Evolutionary conservation across 169 alveolate genomes (phyloP), one percentile per base, ranked within the genome.

Genomic region (Plasmodium chabaudi): DNA sequence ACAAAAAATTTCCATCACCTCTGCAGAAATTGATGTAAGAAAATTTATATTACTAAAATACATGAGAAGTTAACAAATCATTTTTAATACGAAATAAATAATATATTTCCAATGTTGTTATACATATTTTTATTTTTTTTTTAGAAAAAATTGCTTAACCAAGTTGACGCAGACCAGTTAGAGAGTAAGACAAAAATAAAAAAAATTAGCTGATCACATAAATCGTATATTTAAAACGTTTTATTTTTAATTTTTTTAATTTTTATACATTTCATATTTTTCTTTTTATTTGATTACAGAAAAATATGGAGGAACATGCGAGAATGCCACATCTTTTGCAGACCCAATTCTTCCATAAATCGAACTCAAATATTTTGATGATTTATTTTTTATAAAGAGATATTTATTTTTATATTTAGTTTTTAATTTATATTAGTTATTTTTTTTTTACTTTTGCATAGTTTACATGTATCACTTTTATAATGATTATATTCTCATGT

Each of bases 221-320:
- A 10, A 9, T 19, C 17, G 12, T 23, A 9, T 9, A 12, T 57
- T 57, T n/a, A 15, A n/a, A n/a, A 57, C 27, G 10, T 10, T 4
- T 0, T 39, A n/a, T 27, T 67, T 27, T 70, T 13, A n/a, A n/a
- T 55, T 10, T n/a, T 13, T 53, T 13, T 60, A 12, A 44, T 59
- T 39, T 39, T 6, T 42, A 21, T 47, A 25, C 55, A 25, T n/a
- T 13, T 23, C 2, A 61, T 74, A 21, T 17, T 61, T 59, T 39
- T 39, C 12, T 42, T 39, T 47, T n/a, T 67, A 25, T 25, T 13
- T 23, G 5, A 61, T 74, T 44, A 23, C 19, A 75, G 88, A 63
- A 75, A 75, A 75, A 63, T 75, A 60, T 21, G 88, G 88, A 61
- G 88, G 88, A 42, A 46, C 60, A 17, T 75, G 88, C 34, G 74